These are phyloP conservation scores for Penicillium freii DNA, from an alignment of 2,329 filamentous ascomycete genomes.

Conservation along the genomic window DNA sequence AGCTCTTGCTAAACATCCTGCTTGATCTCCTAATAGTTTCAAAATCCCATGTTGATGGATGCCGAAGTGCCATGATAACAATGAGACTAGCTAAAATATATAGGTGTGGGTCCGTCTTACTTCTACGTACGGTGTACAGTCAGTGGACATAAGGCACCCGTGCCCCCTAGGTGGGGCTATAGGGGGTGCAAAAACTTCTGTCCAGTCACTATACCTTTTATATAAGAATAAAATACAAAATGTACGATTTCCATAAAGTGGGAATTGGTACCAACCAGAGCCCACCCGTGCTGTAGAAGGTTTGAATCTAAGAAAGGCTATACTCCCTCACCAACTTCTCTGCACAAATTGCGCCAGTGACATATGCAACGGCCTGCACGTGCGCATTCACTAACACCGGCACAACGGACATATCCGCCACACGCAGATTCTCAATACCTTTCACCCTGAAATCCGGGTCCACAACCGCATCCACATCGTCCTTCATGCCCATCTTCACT, in stretches of 20 bases:
- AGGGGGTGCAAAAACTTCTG: too few species aligned
- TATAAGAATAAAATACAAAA: not conserved
- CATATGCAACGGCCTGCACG: conserved; percentile 54
- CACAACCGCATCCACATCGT: conserved; percentile 48
- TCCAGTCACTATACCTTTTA: not conserved
- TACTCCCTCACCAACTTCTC: conserved; percentile 53
- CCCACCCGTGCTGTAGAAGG: not conserved
- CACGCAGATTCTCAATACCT: conserved; percentile 40
- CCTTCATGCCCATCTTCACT: conserved; percentile 54
- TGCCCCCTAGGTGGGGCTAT: too few species aligned
- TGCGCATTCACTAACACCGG: conserved; percentile 50
- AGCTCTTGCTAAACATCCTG: not conserved
- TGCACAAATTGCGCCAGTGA: conserved; percentile 52
- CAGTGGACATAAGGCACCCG: too few species aligned
- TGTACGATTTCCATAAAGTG: too few species aligned
- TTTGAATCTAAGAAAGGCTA: conserved; percentile 26
- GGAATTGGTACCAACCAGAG: not conserved
- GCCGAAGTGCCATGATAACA: not conserved
- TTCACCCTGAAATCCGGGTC: conserved; percentile 45
- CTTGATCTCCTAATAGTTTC: not conserved
- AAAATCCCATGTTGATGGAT: not conserved
- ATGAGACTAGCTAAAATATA: not conserved
- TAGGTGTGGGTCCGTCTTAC: not conserved
- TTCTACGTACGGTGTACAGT: too few species aligned
- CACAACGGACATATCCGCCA: conserved; percentile 46